Conservation (phyloP, 345 rosid genomes). For the Melaleuca quinquenervia region DNA sequence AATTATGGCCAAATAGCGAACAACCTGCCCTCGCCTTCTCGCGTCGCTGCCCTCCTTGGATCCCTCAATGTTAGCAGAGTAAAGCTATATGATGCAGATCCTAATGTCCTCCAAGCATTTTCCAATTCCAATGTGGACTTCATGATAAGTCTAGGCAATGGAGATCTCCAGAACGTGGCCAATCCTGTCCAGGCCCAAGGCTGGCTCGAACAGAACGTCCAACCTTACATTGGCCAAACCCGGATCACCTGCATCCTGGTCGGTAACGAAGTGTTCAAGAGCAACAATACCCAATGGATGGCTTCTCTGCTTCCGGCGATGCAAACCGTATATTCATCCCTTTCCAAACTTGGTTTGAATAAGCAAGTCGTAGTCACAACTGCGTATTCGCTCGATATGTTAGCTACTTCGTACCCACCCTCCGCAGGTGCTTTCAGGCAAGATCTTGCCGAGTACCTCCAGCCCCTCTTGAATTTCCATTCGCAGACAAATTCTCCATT, state of each 20-base stretch:
- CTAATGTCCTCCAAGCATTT: slow-evolving; percentile 68
- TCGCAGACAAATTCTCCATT: slow-evolving; percentile 61
- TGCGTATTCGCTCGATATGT: slow-evolving; percentile 55
- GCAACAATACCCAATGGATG: slow-evolving; percentile 20
- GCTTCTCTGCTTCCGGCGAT: slow-evolving; percentile 68
- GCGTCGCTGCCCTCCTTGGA: slow-evolving; percentile 43
- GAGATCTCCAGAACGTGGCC: slow-evolving; percentile 40
- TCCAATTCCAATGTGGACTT: slow-evolving; percentile 58
- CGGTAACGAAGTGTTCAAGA: slow-evolving; percentile 67
- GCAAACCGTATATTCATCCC: slow-evolving; percentile 36
- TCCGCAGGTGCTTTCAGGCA: slow-evolving; percentile 55
- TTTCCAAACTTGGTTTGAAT: slow-evolving; percentile 49
- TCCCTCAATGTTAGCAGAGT: slow-evolving; percentile 61
- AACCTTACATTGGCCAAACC: slow-evolving; percentile 49
- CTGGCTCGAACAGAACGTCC: slow-evolving; percentile 59
- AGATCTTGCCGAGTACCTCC: slow-evolving; percentile 40
- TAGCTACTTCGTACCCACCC: slow-evolving; percentile 59
- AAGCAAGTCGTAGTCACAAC: slow-evolving; percentile 58
- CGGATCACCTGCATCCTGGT: slow-evolving; percentile 55
- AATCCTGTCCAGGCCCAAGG: slow-evolving; percentile 47
- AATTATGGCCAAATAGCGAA: slow-evolving; percentile 91
- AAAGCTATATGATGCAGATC: slow-evolving; percentile 80
- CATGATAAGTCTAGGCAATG: slow-evolving; percentile 67
- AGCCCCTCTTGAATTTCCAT: slow-evolving; percentile 51
- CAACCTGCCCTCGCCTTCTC: slow-evolving; percentile 71